Evolutionary conservation across 208 protist species (phyloP).

Genomic region (Endotrypanum monterogeii): DNA sequence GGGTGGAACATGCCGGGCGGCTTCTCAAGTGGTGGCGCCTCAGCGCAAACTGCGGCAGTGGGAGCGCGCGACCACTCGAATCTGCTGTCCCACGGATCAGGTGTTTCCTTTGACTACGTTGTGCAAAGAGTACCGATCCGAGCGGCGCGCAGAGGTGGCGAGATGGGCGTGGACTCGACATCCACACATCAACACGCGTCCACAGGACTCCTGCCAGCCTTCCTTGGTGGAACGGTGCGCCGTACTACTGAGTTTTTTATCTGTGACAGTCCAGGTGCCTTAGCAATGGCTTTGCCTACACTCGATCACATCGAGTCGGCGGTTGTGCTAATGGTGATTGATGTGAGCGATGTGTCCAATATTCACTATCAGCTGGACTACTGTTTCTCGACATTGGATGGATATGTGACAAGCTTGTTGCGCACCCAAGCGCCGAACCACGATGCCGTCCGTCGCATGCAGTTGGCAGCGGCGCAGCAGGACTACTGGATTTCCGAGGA

Average conservation of each 20-base stretch:
- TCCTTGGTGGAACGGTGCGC: conserved; percentile 18
- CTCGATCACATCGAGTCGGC: conserved; percentile 59
- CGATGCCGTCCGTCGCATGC: conserved; percentile 73
- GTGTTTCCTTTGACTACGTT: conserved; percentile 72
- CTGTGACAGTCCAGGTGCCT: conserved; percentile 76
- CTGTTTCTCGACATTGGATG: conserved; percentile 49
- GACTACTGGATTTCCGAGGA: conserved; percentile 64
- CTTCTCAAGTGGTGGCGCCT: conserved; percentile 13
- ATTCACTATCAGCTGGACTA: conserved; percentile 62
- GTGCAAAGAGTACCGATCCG: conserved; percentile 53
- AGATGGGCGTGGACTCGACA: neutral
- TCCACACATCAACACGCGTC: neutral
- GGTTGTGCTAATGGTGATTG: conserved; percentile 77
- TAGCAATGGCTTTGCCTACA: conserved; percentile 74
- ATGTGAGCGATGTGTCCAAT: conserved; percentile 51
- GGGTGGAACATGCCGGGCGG: conserved; percentile 18
- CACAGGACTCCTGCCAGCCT: neutral
- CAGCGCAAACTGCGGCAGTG: conserved; percentile 4
- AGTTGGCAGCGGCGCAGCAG: conserved; percentile 64
- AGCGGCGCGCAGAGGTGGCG: conserved; percentile 12
- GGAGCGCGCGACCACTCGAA: conserved; percentile 16
- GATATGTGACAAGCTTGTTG: conserved; percentile 57
- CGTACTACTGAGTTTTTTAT: conserved; percentile 80
- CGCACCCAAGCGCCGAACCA: conserved; percentile 59
- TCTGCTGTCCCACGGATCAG: conserved; percentile 52